phyloP scores from a whole-genome alignment of 306 rosid species.

The Malus sieversii region DNA sequence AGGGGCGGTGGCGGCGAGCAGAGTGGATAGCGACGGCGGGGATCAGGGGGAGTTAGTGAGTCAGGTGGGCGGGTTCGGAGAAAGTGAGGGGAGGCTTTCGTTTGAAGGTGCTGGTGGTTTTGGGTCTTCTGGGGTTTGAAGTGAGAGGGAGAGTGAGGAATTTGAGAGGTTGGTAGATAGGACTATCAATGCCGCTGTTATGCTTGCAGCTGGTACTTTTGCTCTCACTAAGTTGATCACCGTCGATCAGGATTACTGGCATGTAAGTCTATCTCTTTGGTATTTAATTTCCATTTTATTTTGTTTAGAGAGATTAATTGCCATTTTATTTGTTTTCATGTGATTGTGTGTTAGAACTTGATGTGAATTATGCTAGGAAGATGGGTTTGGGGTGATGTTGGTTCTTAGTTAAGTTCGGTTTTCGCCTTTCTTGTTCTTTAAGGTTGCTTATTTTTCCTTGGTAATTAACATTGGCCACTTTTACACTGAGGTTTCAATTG shows the following conservation, averaged over 20 bases:
- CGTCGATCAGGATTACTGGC: constrained; percentile 90
- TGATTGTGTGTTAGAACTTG: background rate
- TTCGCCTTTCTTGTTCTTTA: background rate
- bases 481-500: background rate
- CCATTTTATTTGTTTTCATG: background rate
- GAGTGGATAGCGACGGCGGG: constrained; percentile 49
- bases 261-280: constrained; percentile 45
- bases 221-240: constrained; percentile 82
- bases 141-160: constrained; percentile 24
- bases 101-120: constrained; percentile 63
- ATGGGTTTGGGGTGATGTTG: background rate
- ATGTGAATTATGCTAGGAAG: background rate
- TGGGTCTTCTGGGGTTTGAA: constrained; percentile 36
- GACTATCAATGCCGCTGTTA: constrained; percentile 68
- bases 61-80: constrained; percentile 63
- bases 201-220: constrained; percentile 74
- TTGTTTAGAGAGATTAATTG: background rate
- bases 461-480: background rate
- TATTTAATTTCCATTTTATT: background rate
- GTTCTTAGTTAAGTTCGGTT: background rate
- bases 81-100: constrained; percentile 48
- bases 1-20: constrained; percentile 40
- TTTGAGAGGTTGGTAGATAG: constrained; percentile 58
- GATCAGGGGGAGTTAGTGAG: constrained; percentile 47
- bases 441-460: background rate